phyloP scores from a whole-genome alignment of 352 stramenopile species.

The Pilasporangium apinafurcum region DNA sequence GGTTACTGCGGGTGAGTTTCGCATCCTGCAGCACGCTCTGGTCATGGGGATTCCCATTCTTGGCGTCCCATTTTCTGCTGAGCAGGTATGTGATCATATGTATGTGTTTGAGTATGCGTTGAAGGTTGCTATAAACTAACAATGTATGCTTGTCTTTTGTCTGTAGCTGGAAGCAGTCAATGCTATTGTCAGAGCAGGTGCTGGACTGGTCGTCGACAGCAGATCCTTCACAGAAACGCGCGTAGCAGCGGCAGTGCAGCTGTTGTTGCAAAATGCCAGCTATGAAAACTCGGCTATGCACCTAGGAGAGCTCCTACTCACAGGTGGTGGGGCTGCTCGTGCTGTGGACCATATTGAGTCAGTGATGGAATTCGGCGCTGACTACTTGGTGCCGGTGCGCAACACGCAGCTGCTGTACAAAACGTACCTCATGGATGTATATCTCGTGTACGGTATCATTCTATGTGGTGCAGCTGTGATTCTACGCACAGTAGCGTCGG shows the following conservation, averaged over 20 bases:
- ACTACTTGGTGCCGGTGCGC: conserved; percentile 40
- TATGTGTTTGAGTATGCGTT: neutral
- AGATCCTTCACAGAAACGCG: conserved; percentile 23
- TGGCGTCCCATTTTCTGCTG: conserved; percentile 62
- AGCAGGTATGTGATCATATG: conserved; percentile 28
- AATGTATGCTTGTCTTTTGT: neutral
- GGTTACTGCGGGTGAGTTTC: conserved; percentile 55
- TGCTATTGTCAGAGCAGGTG: conserved; percentile 42
- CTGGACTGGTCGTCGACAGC: conserved; percentile 31
- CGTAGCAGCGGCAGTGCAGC: conserved; percentile 23
- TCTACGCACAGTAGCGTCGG: conserved; percentile 67
- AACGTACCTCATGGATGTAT: conserved; percentile 82
- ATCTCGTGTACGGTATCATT: conserved; percentile 78
- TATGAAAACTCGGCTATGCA: conserved; percentile 33
- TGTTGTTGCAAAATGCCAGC: conserved; percentile 26
- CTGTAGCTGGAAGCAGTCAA: conserved; percentile 58
- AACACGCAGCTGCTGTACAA: conserved; percentile 74
- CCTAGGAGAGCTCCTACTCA: conserved; percentile 54
- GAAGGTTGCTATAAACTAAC: too few relatives aligned
- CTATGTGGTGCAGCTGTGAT: conserved; percentile 81
- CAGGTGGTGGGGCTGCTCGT: conserved; percentile 37
- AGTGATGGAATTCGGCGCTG: conserved; percentile 43
- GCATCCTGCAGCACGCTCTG: conserved; percentile 57
- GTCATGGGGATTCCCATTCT: conserved; percentile 53
- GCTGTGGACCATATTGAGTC: conserved; percentile 52